Conservation (phyloP, 2,329 filamentous ascomycete genomes). For the Alternaria sp. region DNA sequence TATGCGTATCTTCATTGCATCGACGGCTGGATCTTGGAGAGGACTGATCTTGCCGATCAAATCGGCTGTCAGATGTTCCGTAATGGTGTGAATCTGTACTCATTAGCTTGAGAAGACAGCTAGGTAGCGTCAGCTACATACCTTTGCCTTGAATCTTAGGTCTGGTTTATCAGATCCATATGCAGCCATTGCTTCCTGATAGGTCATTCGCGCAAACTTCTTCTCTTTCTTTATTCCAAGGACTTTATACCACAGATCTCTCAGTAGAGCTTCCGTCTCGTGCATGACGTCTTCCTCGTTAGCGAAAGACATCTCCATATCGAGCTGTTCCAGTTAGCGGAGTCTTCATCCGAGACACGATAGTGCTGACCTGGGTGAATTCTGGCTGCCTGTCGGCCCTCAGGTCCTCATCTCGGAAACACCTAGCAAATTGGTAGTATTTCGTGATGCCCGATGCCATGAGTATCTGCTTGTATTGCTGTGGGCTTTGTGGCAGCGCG, state of each 20-base stretch:
- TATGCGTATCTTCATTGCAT: constrained; percentile 73
- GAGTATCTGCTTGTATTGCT: constrained; percentile 97
- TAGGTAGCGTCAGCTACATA: constrained; percentile 38
- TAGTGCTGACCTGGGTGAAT: constrained; percentile 77
- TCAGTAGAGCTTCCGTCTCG: constrained; percentile 61
- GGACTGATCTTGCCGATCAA: constrained; percentile 78
- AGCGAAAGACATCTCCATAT: constrained; percentile 92
- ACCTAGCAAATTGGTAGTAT: constrained; percentile 93
- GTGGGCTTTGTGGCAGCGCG: constrained; percentile 92
- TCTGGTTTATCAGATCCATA: constrained; percentile 96
- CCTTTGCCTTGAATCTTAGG: constrained; percentile 72
- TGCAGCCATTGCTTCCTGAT: constrained; percentile 75
- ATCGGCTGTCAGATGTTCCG: constrained; percentile 65
- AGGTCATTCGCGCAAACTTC: constrained; percentile 68
- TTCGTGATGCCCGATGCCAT: constrained; percentile 85
- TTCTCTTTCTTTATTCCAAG: constrained; percentile 52
- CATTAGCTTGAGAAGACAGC: background rate
- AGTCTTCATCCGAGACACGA: background rate
- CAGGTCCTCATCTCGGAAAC: constrained; percentile 93
- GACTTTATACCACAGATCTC: constrained; percentile 60
- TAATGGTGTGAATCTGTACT: constrained; percentile 68
- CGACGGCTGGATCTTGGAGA: constrained; percentile 71
- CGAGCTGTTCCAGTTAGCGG: constrained; percentile 63
- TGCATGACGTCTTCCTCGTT: constrained; percentile 73
- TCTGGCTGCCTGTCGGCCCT: constrained; percentile 93